These are phyloP conservation scores for Colletotrichum siamense DNA, from an alignment of 2,329 filamentous ascomycete species.

Conservation along the genomic window DNA sequence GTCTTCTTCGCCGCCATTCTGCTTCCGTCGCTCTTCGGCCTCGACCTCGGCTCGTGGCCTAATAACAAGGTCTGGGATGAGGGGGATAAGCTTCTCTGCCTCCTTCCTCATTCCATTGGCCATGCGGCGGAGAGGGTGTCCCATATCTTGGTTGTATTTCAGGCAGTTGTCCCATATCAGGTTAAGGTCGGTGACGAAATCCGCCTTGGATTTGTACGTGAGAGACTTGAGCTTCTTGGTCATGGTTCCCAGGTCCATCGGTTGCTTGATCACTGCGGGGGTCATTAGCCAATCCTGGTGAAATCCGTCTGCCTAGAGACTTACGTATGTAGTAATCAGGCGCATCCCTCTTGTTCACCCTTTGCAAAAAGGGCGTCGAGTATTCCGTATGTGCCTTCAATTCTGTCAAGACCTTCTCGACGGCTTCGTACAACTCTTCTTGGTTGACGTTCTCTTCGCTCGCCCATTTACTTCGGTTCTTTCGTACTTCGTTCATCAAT, in stretches of 20 bases:
- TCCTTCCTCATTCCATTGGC: slow-evolving; percentile 97
- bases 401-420: slow-evolving; percentile 96
- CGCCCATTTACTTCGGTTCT: slow-evolving; percentile 98
- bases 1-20: slow-evolving; percentile 84
- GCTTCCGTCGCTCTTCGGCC: slow-evolving; percentile 82
- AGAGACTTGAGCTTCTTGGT: slow-evolving; percentile 92
- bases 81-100: slow-evolving; percentile 92
- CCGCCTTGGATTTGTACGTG: slow-evolving; percentile 85
- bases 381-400: slow-evolving; percentile 97
- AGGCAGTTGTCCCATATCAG: slow-evolving; percentile 98
- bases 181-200: slow-evolving; percentile 92
- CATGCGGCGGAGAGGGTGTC: slow-evolving; percentile 88
- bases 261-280: slow-evolving; percentile 82
- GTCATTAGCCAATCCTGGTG: slow-evolving; percentile 25
- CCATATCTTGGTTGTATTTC: slow-evolving; percentile 90
- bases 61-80: slow-evolving; percentile 93
- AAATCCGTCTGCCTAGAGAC: slow-evolving; percentile 32
- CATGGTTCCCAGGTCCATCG: slow-evolving; percentile 98
- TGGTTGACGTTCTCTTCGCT: slow-evolving; percentile 97
- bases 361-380: slow-evolving; percentile 91
- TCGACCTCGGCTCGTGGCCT: slow-evolving; percentile 94
- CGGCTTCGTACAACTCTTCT: slow-evolving; percentile 95
- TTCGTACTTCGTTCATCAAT: slow-evolving; percentile 95
- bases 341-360: slow-evolving; percentile 96
- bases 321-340: slow-evolving; percentile 93